These are phyloP conservation scores for Ascochyta koolunga DNA, from an alignment of 2,329 filamentous ascomycete species.

Conservation along the genomic window DNA sequence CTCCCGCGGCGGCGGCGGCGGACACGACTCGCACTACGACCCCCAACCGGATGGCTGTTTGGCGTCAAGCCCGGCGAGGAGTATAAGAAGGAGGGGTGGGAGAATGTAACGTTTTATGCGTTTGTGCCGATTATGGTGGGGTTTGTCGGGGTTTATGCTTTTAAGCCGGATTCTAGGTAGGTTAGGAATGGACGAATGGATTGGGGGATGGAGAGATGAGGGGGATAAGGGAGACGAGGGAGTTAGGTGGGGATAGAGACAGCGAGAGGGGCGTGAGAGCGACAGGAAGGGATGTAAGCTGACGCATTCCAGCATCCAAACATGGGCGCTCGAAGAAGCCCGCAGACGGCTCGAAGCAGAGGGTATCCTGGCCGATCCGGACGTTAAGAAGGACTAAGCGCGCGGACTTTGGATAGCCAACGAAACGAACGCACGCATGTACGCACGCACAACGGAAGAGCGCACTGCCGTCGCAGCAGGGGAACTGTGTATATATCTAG, in stretches of 20 bases:
- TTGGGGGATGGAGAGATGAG: neutral
- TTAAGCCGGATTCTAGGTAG: constrained; percentile 98
- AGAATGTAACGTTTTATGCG: constrained; percentile 82
- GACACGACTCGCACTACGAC: constrained; percentile 83
- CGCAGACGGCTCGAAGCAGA: constrained; percentile 93
- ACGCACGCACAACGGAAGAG: too few species aligned
- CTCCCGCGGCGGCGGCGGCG: constrained; percentile 24
- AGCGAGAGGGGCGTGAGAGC: too few species aligned
- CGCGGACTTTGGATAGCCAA: neutral
- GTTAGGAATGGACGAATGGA: constrained; percentile 43
- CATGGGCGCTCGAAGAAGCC: constrained; percentile 97
- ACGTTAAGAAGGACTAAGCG: constrained; percentile 55
- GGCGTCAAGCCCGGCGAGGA: constrained; percentile 95
- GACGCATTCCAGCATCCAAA: constrained; percentile 79
- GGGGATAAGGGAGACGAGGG: neutral
- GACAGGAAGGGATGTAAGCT: constrained; percentile 17
- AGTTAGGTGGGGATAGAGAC: neutral
- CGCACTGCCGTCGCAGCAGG: too few species aligned
- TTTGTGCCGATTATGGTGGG: constrained; percentile 66
- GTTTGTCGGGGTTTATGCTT: constrained; percentile 66
- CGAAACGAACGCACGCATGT: too few species aligned
- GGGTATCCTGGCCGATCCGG: constrained; percentile 85
- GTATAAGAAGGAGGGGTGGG: constrained; percentile 95
- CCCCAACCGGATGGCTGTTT: constrained; percentile 89
- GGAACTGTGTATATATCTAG: too few species aligned